Percentiles rank a stretch among this genome's conserved stretches.
These are phyloP conservation scores for Chaetomiaceae sp. DNA, from an alignment of 2,329 filamentous ascomycete genomes.

Conservation along the genomic window DNA sequence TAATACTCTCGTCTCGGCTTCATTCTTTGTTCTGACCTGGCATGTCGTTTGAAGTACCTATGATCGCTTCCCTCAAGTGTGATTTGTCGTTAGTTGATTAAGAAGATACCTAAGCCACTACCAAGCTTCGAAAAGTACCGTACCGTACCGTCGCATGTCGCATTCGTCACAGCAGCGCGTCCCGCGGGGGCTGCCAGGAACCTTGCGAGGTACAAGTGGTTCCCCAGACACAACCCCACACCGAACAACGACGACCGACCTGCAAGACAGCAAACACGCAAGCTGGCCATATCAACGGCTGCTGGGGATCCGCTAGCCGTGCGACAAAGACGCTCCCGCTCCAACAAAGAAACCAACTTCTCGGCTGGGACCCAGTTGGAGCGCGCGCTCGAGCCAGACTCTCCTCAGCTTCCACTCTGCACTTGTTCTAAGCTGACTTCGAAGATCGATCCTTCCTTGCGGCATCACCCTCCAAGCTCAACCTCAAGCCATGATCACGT, in stretches of 20 bases:
- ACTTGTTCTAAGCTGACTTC: too few species aligned
- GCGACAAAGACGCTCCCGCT: conserved; percentile 1
- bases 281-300: background rate
- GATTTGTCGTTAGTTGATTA: too few species aligned
- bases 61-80: too few species aligned
- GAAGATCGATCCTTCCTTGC: too few species aligned
- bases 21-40: background rate
- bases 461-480: background rate
- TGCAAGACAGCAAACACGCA: background rate
- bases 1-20: too few species aligned
- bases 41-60: too few species aligned
- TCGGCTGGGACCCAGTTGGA: background rate
- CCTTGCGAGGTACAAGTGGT: too few species aligned
- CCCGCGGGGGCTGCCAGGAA: background rate
- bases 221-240: background rate
- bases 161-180: conserved; percentile 3
- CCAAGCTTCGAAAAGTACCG: conserved; percentile 6
- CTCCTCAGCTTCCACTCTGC: too few species aligned
- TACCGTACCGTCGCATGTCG: background rate
- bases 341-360: background rate
- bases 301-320: background rate
- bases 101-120: conserved; percentile 6
- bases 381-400: too few species aligned
- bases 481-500: background rate
- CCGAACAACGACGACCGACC: too few species aligned